These are phyloP conservation scores for Turritis glabra DNA, from an alignment of 345 rosid genomes.

Conservation along the genomic window DNA sequence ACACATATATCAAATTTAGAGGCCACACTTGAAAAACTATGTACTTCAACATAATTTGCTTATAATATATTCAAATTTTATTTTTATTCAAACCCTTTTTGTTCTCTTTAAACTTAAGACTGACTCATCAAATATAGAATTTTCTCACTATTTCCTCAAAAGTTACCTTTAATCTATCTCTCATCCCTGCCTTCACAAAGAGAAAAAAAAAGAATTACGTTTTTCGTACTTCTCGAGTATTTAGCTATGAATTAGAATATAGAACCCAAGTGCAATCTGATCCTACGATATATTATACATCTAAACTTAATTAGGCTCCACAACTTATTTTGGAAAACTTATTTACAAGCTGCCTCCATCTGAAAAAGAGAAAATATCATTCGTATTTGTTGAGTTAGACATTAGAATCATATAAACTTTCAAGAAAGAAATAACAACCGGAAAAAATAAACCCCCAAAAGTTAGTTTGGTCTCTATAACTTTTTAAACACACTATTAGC, in stretches of 20 bases:
- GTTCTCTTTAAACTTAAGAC: conserved; percentile 14
- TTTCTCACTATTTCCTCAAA: background rate
- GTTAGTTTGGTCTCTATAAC: conserved; percentile 38
- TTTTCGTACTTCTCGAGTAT: background rate
- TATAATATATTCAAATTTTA: background rate
- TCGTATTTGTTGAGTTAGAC: conserved; percentile 17
- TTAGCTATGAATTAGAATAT: background rate
- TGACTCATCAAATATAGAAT: background rate
- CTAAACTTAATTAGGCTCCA: conserved; percentile 1
- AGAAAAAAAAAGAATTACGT: background rate
- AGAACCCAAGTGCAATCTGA: background rate
- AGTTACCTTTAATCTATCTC: background rate
- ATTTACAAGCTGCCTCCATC: conserved; percentile 19
- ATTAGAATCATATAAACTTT: conserved; percentile 10
- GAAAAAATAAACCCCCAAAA: conserved; percentile 3
- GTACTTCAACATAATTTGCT: conserved; percentile 10
- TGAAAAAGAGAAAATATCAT: background rate
- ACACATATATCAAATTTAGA: conserved; percentile 20
- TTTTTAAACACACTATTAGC: conserved; percentile 40
- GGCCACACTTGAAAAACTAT: background rate
- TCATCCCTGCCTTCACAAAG: background rate
- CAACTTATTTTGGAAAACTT: background rate
- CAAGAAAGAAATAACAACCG: conserved; percentile 19
- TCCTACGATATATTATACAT: background rate
- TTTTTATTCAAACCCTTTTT: background rate